These are phyloP conservation scores for Aspergillus spinulosporus DNA, from an alignment of 2,329 filamentous ascomycete species.

Conservation along the genomic window DNA sequence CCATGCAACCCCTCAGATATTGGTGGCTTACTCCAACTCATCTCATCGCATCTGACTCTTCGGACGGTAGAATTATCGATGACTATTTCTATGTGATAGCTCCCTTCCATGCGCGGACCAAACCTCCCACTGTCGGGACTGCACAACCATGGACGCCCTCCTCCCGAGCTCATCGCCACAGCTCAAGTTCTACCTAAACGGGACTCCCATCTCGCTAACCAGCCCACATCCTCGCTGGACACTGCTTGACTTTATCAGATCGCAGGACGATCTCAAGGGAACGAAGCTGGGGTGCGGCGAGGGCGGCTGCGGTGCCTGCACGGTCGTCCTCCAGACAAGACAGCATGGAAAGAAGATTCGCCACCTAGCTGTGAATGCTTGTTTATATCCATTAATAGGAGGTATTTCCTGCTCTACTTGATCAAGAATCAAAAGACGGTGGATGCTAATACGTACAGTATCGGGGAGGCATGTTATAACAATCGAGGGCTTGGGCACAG, in stretches of 20 bases:
- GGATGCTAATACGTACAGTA: constrained; percentile 45
- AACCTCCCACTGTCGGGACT: too few species aligned
- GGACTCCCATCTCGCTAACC: constrained; percentile 64
- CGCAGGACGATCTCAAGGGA: constrained; percentile 75
- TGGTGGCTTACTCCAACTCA: too few species aligned
- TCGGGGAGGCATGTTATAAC: constrained; percentile 94
- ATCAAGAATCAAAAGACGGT: neutral
- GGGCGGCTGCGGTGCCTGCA: constrained; percentile 87
- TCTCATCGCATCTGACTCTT: too few species aligned
- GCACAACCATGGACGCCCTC: constrained; percentile 1
- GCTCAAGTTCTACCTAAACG: constrained; percentile 82
- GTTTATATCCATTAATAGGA: constrained; percentile 80
- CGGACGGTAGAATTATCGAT: too few species aligned
- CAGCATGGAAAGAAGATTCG: constrained; percentile 69
- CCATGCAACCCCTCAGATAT: too few species aligned
- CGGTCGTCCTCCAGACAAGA: constrained; percentile 60
- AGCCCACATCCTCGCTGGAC: constrained; percentile 82
- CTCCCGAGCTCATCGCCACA: constrained; percentile 16
- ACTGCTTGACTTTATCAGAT: constrained; percentile 67
- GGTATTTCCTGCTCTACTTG: constrained; percentile 13
- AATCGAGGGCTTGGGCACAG: constrained; percentile 82
- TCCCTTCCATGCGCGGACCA: too few species aligned
- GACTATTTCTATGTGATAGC: too few species aligned
- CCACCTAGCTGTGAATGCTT: constrained; percentile 86
- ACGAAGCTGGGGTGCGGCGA: constrained; percentile 75